These are phyloP conservation scores for Wickerhamomyces ciferrii DNA, from an alignment of 805 yeast genomes.

Conservation along the genomic window DNA sequence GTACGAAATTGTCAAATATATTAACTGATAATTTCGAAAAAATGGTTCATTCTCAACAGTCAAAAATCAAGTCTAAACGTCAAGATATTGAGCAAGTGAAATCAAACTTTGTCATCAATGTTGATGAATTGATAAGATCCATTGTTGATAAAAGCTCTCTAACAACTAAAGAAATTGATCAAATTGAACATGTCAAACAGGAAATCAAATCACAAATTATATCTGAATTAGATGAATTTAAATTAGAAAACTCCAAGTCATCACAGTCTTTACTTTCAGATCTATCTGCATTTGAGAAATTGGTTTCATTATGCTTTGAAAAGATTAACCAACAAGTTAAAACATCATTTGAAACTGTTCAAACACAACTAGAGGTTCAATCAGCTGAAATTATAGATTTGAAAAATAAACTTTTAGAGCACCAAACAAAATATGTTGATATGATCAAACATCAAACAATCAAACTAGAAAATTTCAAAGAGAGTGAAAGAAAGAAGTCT, in stretches of 20 bases:
- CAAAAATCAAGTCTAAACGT: slow-evolving; percentile 8
- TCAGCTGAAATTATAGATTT: slow-evolving; percentile 12
- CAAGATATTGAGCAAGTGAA: slow-evolving; percentile 1
- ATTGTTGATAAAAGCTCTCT: neutral
- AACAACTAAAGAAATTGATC: slow-evolving; percentile 7
- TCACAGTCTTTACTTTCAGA: slow-evolving; percentile 2
- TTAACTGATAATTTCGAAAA: slow-evolving; percentile 11
- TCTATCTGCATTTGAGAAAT: slow-evolving; percentile 5
- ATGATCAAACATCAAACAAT: slow-evolving; percentile 4
- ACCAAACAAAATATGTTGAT: slow-evolving; percentile 9
- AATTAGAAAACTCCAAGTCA: slow-evolving; percentile 4
- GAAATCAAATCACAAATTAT: slow-evolving; percentile 12
- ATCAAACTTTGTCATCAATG: neutral
- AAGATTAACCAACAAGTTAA: neutral
- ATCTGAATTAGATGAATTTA: slow-evolving; percentile 11
- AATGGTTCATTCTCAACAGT: slow-evolving; percentile 9
- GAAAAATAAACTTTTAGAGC: slow-evolving; percentile 7
- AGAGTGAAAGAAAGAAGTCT: slow-evolving; percentile 4
- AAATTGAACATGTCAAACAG: slow-evolving; percentile 9
- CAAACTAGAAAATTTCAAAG: slow-evolving; percentile 6
- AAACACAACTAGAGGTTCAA: slow-evolving; percentile 13
- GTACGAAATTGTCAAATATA: slow-evolving; percentile 7
- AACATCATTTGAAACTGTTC: slow-evolving; percentile 5
- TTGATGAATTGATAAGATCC: slow-evolving; percentile 5
- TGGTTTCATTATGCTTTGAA: neutral